Evolutionary conservation across 1,284 basidiomycete species (phyloP).

Genomic region (Mycosarcoma mackinlayi): DNA sequence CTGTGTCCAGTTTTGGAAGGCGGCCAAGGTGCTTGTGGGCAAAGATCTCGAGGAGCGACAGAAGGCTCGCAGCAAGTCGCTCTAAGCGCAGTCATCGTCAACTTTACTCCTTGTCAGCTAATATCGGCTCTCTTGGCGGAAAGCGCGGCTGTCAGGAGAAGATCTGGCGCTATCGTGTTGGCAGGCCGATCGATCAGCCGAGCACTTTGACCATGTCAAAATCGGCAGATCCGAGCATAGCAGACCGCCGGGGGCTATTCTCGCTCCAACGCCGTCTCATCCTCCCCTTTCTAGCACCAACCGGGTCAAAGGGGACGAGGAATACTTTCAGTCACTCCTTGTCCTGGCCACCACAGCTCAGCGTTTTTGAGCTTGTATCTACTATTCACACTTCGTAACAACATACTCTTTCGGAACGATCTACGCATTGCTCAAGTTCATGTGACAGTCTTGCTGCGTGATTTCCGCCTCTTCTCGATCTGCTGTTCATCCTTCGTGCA

Average conservation of each 20-base stretch:
- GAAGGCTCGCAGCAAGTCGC: constrained; percentile 33
- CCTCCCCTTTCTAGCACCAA: too few relatives aligned
- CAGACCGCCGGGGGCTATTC: too few relatives aligned
- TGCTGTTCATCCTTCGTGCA: too few relatives aligned
- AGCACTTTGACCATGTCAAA: too few relatives aligned
- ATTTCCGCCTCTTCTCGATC: neutral
- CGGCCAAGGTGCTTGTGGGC: constrained; percentile 80
- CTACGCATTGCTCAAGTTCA: neutral
- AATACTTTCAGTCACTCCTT: constrained; percentile 8
- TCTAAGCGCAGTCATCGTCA: constrained; percentile 1
- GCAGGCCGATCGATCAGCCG: neutral
- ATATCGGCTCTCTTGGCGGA: neutral
- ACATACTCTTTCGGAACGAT: constrained; percentile 1
- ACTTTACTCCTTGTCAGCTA: neutral
- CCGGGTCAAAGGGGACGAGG: neutral
- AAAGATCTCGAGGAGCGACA: constrained; percentile 59
- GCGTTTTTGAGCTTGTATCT: constrained; percentile 18
- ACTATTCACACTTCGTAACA: constrained; percentile 7
- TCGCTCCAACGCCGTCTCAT: too few relatives aligned
- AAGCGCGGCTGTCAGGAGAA: too few relatives aligned
- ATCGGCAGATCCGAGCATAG: neutral
- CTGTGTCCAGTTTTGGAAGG: constrained; percentile 97
- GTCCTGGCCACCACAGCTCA: neutral
- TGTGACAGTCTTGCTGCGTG: neutral
- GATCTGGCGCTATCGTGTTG: too few relatives aligned